phyloP scores from a whole-genome alignment of 2,329 filamentous ascomycete species.

The Dissoconium aciculare region DNA sequence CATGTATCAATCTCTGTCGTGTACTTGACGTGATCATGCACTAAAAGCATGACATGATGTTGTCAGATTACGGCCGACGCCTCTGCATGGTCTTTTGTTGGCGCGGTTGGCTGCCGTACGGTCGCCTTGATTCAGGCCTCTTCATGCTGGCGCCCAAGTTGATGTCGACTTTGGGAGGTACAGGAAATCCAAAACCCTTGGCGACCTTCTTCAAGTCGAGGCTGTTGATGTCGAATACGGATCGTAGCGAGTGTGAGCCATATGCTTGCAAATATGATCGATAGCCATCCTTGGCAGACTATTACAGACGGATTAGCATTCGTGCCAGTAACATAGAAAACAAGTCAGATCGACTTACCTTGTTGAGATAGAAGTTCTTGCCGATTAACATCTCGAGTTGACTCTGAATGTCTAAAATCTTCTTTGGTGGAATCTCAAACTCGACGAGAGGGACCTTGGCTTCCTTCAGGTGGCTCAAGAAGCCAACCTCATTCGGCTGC shows the following conservation, averaged over 20 bases:
- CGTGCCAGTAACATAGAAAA: slow-evolving; percentile 1
- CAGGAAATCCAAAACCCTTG: slow-evolving; percentile 67
- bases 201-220: slow-evolving; percentile 71
- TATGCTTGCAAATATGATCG: slow-evolving; percentile 90
- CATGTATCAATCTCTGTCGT: too few relatives aligned
- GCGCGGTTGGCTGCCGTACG: slow-evolving; percentile 65
- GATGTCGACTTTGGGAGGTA: slow-evolving; percentile 66
- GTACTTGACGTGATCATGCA: too few relatives aligned
- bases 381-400: slow-evolving; percentile 88
- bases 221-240: slow-evolving; percentile 73
- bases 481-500: slow-evolving; percentile 81
- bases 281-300: slow-evolving; percentile 59
- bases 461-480: slow-evolving; percentile 79
- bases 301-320: slow-evolving; percentile 6
- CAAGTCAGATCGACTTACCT: slow-evolving; percentile 34
- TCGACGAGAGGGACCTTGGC: slow-evolving; percentile 87
- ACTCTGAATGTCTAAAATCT: slow-evolving; percentile 64
- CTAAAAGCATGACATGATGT: neutral
- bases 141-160: slow-evolving; percentile 62
- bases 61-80: slow-evolving; percentile 1
- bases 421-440: slow-evolving; percentile 85
- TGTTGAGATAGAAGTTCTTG: slow-evolving; percentile 95
- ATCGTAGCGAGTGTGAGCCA: slow-evolving; percentile 66
- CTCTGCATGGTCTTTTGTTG: slow-evolving; percentile 30
- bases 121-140: slow-evolving; percentile 53